Conservation (phyloP, 208 protist genomes). For the Leishmania turanica region DNA sequence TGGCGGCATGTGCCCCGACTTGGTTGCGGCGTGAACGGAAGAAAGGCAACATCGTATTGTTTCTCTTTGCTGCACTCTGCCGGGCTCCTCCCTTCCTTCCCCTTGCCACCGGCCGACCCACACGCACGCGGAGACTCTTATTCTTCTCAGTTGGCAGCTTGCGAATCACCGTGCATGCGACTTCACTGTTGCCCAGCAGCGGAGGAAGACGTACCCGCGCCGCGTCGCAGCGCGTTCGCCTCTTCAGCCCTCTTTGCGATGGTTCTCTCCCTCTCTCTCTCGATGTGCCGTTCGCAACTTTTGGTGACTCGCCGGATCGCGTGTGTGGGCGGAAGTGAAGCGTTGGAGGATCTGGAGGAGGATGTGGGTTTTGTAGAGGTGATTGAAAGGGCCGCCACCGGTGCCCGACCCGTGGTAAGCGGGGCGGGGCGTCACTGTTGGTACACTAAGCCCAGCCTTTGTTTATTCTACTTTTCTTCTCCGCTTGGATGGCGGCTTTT, state of each 20-base stretch:
- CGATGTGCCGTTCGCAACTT: background rate
- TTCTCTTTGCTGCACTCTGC: background rate
- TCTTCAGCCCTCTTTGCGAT: background rate
- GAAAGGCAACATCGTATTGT: background rate
- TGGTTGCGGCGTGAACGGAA: background rate
- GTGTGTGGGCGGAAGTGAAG: background rate
- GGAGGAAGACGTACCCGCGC: background rate
- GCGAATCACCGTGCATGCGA: background rate
- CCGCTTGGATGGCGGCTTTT: background rate
- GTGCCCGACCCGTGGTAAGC: background rate
- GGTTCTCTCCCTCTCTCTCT: background rate
- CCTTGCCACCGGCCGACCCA: background rate
- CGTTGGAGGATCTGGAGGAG: background rate
- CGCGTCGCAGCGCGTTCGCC: background rate
- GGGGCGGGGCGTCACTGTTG: background rate
- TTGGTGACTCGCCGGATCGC: background rate
- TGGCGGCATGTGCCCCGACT: background rate
- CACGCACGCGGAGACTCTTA: background rate
- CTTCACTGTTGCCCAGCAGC: background rate
- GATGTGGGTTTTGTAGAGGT: background rate
- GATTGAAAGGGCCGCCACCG: background rate
- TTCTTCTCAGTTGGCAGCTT: background rate
- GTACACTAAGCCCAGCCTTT: background rate
- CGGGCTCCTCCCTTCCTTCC: background rate
- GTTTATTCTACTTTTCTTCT: background rate